Conservation (phyloP, 257 asterid species). For the Nicotiana sylvestris region DNA sequence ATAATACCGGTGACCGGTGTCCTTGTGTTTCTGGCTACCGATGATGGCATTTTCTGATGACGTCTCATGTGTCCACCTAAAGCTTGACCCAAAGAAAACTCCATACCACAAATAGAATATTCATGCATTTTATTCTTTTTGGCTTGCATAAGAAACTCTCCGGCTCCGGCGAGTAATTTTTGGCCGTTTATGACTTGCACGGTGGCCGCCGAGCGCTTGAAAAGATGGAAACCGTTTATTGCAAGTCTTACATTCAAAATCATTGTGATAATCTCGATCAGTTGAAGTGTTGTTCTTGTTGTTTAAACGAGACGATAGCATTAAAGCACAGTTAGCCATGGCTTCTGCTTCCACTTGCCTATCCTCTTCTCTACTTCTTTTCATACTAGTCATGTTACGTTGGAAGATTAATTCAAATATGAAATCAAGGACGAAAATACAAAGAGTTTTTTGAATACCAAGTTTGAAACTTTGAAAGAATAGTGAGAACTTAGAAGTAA, state of each 20-base stretch:
- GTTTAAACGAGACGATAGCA: not conserved
- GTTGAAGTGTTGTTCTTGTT: not conserved
- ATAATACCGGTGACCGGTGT: no score
- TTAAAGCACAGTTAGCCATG: constrained; percentile 3
- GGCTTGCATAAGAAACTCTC: no score
- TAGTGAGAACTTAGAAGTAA: not conserved
- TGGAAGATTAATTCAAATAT: no score
- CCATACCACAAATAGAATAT: not conserved
- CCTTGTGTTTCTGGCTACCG: not conserved
- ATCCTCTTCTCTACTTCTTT: not conserved
- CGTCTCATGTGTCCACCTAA: not conserved
- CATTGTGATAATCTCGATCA: not conserved
- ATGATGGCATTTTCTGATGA: not conserved
- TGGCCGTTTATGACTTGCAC: not conserved
- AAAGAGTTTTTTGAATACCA: not conserved
- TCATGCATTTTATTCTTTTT: no score
- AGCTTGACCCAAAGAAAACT: not conserved
- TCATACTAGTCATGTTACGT: not conserved
- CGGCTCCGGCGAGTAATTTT: no score
- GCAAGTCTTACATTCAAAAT: constrained; percentile 9
- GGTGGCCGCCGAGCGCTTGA: constrained; percentile 1
- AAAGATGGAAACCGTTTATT: not conserved
- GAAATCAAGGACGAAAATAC: not conserved
- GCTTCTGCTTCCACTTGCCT: not conserved
- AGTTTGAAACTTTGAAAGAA: not conserved